Evolutionary conservation across 1,284 basidiomycete genomes (phyloP).

Genomic region (Thelephora terrestris): DNA sequence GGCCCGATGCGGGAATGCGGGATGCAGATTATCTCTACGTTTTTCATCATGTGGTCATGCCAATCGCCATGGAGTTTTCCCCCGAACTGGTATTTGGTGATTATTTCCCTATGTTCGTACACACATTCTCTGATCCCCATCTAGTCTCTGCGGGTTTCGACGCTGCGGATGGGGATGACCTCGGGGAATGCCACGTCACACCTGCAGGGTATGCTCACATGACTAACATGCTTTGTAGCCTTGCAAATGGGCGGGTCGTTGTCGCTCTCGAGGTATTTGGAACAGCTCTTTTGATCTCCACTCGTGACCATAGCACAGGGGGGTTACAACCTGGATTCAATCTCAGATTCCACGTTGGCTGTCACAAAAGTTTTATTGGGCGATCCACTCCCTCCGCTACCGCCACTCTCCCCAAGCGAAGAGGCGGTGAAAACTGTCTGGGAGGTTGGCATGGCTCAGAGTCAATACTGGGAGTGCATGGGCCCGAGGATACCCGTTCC

Average conservation of each 20-base stretch:
- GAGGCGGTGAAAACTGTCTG: slow-evolving; percentile 80
- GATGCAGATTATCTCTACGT: slow-evolving; percentile 97
- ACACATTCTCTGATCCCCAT: not conserved
- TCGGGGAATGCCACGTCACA: slow-evolving; percentile 86
- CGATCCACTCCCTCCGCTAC: slow-evolving; percentile 70
- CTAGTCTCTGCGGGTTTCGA: slow-evolving; percentile 97
- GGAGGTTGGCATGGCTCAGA: slow-evolving; percentile 79
- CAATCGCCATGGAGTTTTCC: slow-evolving; percentile 91
- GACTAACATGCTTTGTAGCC: slow-evolving; percentile 91
- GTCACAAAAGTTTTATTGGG: slow-evolving; percentile 83
- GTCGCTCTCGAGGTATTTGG: slow-evolving; percentile 82
- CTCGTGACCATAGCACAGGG: slow-evolving; percentile 43
- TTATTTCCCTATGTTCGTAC: slow-evolving; percentile 18
- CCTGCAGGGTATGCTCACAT: slow-evolving; percentile 97
- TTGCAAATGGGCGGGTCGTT: slow-evolving; percentile 84
- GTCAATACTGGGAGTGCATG: slow-evolving; percentile 84
- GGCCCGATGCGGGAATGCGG: slow-evolving; percentile 82
- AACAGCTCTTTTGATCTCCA: not conserved
- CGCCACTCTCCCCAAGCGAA: slow-evolving; percentile 62
- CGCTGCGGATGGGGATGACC: slow-evolving; percentile 85
- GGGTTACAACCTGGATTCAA: slow-evolving; percentile 90
- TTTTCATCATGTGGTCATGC: slow-evolving; percentile 94
- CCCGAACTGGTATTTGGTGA: slow-evolving; percentile 94
- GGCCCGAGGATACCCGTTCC: slow-evolving; percentile 73
- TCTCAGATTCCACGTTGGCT: slow-evolving; percentile 79